phyloP scores from a whole-genome alignment of 768 basidiomycete species.

The Termitomyces eurrhizus region DNA sequence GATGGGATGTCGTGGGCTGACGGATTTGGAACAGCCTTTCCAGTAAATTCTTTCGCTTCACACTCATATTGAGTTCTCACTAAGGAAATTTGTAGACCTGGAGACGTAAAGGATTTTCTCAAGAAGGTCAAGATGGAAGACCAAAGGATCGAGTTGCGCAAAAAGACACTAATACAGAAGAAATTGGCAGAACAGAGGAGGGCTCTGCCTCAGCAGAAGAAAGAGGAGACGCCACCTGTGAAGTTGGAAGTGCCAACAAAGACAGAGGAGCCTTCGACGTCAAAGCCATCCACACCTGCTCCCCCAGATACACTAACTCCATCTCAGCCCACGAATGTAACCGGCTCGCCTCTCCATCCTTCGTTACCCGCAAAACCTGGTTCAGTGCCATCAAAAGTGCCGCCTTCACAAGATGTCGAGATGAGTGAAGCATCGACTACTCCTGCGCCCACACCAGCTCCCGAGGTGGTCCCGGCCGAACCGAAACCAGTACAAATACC shows the following conservation, averaged over 20 bases:
- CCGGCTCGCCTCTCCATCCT: constrained; percentile 53
- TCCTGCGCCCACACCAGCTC: constrained; percentile 22
- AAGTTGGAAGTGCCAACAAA: constrained; percentile 16
- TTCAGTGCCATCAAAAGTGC: constrained; percentile 26
- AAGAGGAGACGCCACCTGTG: constrained; percentile 10
- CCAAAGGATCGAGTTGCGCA: constrained; percentile 52
- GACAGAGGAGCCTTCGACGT: constrained; percentile 10
- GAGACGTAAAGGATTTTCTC: constrained; percentile 71
- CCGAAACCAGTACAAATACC: constrained; percentile 21
- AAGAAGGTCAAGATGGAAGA: constrained; percentile 70
- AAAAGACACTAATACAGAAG: constrained; percentile 29
- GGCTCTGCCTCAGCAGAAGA: constrained; percentile 14
- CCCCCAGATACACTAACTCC: constrained; percentile 19
- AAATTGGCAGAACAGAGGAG: constrained; percentile 21
- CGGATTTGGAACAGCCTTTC: constrained; percentile 63
- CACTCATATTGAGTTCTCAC: neutral
- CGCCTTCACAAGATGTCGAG: constrained; percentile 23
- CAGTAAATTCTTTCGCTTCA: constrained; percentile 38
- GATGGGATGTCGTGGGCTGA: constrained; percentile 67
- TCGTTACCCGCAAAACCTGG: constrained; percentile 73
- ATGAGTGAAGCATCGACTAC: constrained; percentile 22
- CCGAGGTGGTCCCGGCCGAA: constrained; percentile 17
- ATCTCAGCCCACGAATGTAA: constrained; percentile 26
- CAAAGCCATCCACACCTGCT: constrained; percentile 14
- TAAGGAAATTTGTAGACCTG: constrained; percentile 41